These are phyloP conservation scores for Petunia hybrid DNA, from an alignment of 305 asterid genomes.

Conservation along the genomic window DNA sequence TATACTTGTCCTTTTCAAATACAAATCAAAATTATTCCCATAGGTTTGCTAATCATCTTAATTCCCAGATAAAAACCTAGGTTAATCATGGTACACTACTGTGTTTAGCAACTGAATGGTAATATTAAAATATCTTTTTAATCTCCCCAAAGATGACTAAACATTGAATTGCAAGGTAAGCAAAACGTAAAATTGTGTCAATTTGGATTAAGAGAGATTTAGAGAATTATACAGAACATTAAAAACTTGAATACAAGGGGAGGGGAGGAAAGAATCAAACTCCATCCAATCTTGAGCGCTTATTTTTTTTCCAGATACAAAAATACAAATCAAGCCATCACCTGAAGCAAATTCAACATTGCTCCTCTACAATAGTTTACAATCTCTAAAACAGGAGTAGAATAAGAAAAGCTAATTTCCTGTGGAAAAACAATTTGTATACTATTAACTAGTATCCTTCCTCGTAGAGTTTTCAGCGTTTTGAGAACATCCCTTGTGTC, in stretches of 20 bases:
- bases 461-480: conserved; percentile 38
- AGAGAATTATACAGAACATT: not conserved
- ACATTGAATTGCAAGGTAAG: not conserved
- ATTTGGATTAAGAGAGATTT: not conserved
- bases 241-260: not conserved
- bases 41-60: too few relatives aligned
- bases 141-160: not conserved
- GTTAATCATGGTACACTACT: not conserved
- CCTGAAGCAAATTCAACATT: conserved; percentile 41
- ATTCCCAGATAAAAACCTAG: too few relatives aligned
- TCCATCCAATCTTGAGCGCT: conserved; percentile 45
- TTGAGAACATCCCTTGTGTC: conserved; percentile 63
- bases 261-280: not conserved
- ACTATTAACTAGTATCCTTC: conserved; percentile 29
- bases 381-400: conserved; percentile 34
- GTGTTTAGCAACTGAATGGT: not conserved
- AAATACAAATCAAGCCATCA: conserved; percentile 43
- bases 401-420: conserved; percentile 37
- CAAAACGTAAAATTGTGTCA: not conserved
- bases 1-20: too few relatives aligned
- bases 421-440: conserved; percentile 30
- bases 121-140: not conserved
- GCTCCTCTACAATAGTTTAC: conserved; percentile 56
- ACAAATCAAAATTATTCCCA: too few relatives aligned
- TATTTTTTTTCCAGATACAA: conserved; percentile 45